Evolutionary conservation across 1,139 yeast genomes (phyloP).

Genomic region (Tardiomyces blankii): DNA sequence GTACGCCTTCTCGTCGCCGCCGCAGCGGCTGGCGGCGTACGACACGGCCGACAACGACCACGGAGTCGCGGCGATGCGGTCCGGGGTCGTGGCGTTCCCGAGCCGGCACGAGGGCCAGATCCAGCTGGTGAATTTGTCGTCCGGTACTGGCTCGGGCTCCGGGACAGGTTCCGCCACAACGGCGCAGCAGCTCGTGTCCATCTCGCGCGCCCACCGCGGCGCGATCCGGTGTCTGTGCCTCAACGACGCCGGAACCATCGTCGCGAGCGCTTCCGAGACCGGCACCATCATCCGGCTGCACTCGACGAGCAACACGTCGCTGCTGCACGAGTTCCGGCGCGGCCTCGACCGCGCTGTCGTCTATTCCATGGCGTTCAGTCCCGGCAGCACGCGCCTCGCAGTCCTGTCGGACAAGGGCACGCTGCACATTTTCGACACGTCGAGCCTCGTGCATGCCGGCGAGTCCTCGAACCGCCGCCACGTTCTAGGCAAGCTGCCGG

Average conservation of each 20-base stretch:
- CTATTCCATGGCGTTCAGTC: constrained; percentile 76
- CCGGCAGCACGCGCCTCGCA: constrained; percentile 63
- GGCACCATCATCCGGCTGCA: constrained; percentile 82
- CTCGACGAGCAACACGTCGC: constrained; percentile 60
- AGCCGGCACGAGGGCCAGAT: constrained; percentile 53
- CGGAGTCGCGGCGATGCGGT: constrained; percentile 55
- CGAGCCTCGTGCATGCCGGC: constrained; percentile 21
- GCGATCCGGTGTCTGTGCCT: constrained; percentile 56
- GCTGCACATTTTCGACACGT: constrained; percentile 61
- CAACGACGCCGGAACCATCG: constrained; percentile 60
- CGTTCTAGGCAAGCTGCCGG: constrained; percentile 52
- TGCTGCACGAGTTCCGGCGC: constrained; percentile 72
- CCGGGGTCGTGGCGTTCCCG: constrained; percentile 61
- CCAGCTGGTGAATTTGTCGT: constrained; percentile 61
- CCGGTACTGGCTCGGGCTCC: constrained; percentile 30
- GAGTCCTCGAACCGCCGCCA: constrained; percentile 44
- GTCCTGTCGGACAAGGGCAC: constrained; percentile 85
- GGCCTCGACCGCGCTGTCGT: constrained; percentile 78
- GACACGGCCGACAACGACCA: constrained; percentile 60
- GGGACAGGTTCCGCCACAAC: constrained; percentile 17
- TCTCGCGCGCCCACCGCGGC: constrained; percentile 76
- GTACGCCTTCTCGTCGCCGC: constrained; percentile 74
- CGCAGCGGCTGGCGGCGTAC: constrained; percentile 54
- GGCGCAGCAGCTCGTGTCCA: constrained; percentile 51
- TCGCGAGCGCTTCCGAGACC: constrained; percentile 80